Evolutionary conservation across 257 asterid species (phyloP), one percentile per base, ranked within the genome.

Genomic region (Voacanga thouarsii): DNA sequence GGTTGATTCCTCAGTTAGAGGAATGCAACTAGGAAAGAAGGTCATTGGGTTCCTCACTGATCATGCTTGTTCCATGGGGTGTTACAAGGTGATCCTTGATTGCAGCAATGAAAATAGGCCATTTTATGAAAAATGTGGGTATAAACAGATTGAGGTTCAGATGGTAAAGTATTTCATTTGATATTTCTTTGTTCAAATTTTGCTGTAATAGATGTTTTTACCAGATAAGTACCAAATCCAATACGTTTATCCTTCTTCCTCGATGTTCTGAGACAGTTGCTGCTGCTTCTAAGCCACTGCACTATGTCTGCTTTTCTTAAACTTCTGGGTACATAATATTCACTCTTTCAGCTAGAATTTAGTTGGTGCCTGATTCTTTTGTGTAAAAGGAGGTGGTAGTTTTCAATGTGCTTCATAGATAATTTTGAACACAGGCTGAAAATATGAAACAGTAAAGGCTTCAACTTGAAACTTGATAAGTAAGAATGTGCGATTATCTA

Each of bases 111-210:
- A 88, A 53, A 95, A 93, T 75, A 83, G 44, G 53, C 73, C 84
- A 2, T 95, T 95, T 75, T 95, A 93, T 80, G 97, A 93, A 86
- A 89, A 90, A 78, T 95, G 98, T 88, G 98, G 99, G 1, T 91
- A 91, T 79, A 85, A 84, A 88, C 86, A 86, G 5, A 91, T 90
- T 82, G 94, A 83, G 30, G 70, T 90, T 82, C 92, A 93, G 87
- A 95, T 93, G 99, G 97, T 76, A 28, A 88, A 87, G 83, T 94
- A 91, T 78, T 91, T 91, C 24, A 75, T 60, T 79, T 90, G 87
- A 89, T 74, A 26, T 19, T 45, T 49, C 12, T 53, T 68, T 59
- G 37, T 57, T 41, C 15, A 39, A 74, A 9, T 39, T 12, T 12
- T 37, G 10, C 24, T 39, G 9, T 74, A 1, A 23, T 21, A 15